These are phyloP conservation scores for Huiozyma naganishii DNA, from an alignment of 805 yeast species.

Conservation along the genomic window DNA sequence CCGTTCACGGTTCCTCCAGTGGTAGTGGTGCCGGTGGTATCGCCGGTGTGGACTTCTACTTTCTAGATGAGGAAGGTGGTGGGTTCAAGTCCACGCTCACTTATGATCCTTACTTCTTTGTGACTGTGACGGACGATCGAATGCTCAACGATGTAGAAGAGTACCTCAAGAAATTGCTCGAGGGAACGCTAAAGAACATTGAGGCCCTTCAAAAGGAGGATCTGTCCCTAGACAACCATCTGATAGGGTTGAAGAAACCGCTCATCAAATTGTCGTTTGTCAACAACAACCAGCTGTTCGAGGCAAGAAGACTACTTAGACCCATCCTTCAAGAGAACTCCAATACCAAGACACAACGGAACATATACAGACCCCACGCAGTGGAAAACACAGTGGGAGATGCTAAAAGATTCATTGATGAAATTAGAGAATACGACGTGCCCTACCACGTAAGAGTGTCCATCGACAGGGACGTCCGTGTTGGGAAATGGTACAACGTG, in stretches of 20 bases:
- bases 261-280: slow-evolving; percentile 63
- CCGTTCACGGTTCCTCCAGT: slow-evolving; percentile 1
- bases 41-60: slow-evolving; percentile 89
- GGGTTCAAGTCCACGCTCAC: slow-evolving; percentile 77
- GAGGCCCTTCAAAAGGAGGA: slow-evolving; percentile 63
- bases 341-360: slow-evolving; percentile 48
- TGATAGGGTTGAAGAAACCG: slow-evolving; percentile 59
- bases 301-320: slow-evolving; percentile 56
- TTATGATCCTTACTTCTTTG: slow-evolving; percentile 78
- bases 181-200: slow-evolving; percentile 47
- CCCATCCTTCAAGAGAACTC: slow-evolving; percentile 67
- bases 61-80: slow-evolving; percentile 94
- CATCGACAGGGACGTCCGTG: slow-evolving; percentile 78
- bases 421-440: slow-evolving; percentile 87
- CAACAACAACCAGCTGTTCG: slow-evolving; percentile 61
- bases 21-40: slow-evolving; percentile 34
- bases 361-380: slow-evolving; percentile 36
- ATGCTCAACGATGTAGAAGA: slow-evolving; percentile 69
- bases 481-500: slow-evolving; percentile 93
- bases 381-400: slow-evolving; percentile 36
- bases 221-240: slow-evolving; percentile 71
- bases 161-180: slow-evolving; percentile 56
- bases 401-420: slow-evolving; percentile 51
- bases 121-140: slow-evolving; percentile 42
- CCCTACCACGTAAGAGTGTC: slow-evolving; percentile 94